A percentile compares a stretch with the other conserved stretches of the same genome.
phyloP scores from a whole-genome alignment of 495 filamentous ascomycete species.

The Neurospora sp. region DNA sequence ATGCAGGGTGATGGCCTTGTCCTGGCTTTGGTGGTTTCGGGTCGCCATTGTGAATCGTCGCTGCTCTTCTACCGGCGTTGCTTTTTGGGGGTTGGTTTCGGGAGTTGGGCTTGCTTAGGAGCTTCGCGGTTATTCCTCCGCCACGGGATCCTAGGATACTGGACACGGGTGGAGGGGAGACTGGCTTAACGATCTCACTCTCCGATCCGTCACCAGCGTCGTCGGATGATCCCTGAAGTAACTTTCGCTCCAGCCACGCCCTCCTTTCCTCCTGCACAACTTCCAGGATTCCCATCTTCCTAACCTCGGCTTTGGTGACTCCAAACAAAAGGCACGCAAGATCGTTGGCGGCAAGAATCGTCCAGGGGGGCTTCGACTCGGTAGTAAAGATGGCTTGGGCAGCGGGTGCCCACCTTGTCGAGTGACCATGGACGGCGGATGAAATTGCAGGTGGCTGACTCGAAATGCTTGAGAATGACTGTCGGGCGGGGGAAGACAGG shows the following conservation, averaged over 20 bases:
- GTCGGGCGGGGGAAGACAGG: slow-evolving; percentile 32
- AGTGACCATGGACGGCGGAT: slow-evolving; percentile 63
- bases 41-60: slow-evolving; percentile 68
- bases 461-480: slow-evolving; percentile 24
- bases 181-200: slow-evolving; percentile 31
- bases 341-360: slow-evolving; percentile 94
- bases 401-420: slow-evolving; percentile 80
- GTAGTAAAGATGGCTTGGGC: slow-evolving; percentile 97
- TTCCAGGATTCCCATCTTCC: slow-evolving; percentile 90
- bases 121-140: slow-evolving; percentile 72
- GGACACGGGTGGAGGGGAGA: slow-evolving; percentile 38
- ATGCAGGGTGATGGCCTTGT: slow-evolving; percentile 45
- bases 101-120: slow-evolving; percentile 82
- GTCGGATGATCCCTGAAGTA: slow-evolving; percentile 44
- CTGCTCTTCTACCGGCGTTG: slow-evolving; percentile 40
- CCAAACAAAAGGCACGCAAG: slow-evolving; percentile 93
- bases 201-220: slow-evolving; percentile 33
- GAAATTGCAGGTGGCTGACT: slow-evolving; percentile 23
- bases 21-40: slow-evolving; percentile 48
- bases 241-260: slow-evolving; percentile 81
- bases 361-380: slow-evolving; percentile 79
- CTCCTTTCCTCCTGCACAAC: slow-evolving; percentile 81
- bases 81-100: slow-evolving; percentile 40
- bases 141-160: slow-evolving; percentile 47
- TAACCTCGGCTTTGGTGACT: slow-evolving; percentile 85